A percentile compares a stretch with the other conserved stretches of the same genome.
Evolutionary conservation across 805 yeast species (phyloP).

Genomic region (Cyberlindnera xylosilytica): DNA sequence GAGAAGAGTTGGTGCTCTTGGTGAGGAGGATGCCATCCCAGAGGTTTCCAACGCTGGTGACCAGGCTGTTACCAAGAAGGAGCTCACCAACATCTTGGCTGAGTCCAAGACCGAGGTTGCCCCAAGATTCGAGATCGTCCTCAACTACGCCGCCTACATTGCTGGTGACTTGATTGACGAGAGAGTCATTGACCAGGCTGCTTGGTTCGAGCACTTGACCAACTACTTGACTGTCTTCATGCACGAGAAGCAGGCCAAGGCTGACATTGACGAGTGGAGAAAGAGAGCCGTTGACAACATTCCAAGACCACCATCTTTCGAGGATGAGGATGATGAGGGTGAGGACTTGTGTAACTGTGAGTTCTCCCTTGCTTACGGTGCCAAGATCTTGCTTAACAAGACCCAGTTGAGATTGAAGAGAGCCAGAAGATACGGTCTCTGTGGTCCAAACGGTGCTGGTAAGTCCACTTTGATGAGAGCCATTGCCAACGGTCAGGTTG

Average conservation of each 20-base stretch:
- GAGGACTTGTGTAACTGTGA: slow-evolving; percentile 99
- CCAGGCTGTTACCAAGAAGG: slow-evolving; percentile 77
- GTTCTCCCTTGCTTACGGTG: slow-evolving; percentile 99
- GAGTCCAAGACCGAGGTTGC: slow-evolving; percentile 59
- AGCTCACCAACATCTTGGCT: slow-evolving; percentile 70
- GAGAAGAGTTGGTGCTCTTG: slow-evolving; percentile 98
- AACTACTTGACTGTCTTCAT: slow-evolving; percentile 96
- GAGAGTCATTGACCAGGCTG: slow-evolving; percentile 87
- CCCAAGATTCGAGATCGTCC: slow-evolving; percentile 74
- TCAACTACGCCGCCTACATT: slow-evolving; percentile 86
- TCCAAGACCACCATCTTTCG: slow-evolving; percentile 93
- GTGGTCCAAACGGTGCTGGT: slow-evolving; percentile 99
- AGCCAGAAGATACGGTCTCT: slow-evolving; percentile 98
- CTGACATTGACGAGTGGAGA: slow-evolving; percentile 90
- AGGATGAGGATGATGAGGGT: slow-evolving; percentile 97
- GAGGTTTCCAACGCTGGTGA: slow-evolving; percentile 99
- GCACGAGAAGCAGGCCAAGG: slow-evolving; percentile 90
- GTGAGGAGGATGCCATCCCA: slow-evolving; percentile 86
- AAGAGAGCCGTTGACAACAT: slow-evolving; percentile 96
- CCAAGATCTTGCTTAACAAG: slow-evolving; percentile 98
- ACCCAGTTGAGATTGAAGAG: slow-evolving; percentile 98
- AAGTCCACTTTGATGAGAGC: slow-evolving; percentile 98
- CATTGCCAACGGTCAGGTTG: slow-evolving; percentile 96
- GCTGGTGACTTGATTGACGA: slow-evolving; percentile 99
- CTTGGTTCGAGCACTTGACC: slow-evolving; percentile 86